Percentiles rank a stretch among this genome's conserved stretches.
phyloP scores from a whole-genome alignment of 768 basidiomycete species.

The Russula virescens region DNA sequence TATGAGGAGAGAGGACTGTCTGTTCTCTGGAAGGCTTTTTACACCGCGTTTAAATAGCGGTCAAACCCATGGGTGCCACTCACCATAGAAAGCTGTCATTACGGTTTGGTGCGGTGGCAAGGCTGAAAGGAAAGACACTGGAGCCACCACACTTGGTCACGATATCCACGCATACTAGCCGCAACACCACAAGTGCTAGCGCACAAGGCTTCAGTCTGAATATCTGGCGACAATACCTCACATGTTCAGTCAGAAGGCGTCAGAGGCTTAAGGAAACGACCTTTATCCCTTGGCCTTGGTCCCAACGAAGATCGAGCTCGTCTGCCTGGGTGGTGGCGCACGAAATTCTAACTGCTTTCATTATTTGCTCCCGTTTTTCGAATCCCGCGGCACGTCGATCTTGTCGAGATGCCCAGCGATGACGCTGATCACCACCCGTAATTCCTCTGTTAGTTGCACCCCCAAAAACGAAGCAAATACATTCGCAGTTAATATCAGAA shows the following conservation, averaged over 20 bases:
- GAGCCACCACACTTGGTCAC: background rate
- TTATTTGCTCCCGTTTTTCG: constrained; percentile 15
- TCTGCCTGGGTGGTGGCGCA: background rate
- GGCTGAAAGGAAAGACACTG: background rate
- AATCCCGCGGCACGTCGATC: constrained; percentile 12
- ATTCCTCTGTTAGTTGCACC: too few relatives aligned
- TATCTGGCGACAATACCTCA: background rate
- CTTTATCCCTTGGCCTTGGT: background rate
- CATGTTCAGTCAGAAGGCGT: background rate
- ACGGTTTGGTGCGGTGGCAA: background rate
- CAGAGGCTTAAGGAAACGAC: background rate
- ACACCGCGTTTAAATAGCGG: background rate
- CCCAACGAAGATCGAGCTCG: background rate
- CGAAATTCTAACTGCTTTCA: background rate
- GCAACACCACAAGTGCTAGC: background rate
- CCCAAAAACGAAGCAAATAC: background rate
- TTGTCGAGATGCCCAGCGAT: background rate
- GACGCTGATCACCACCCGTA: too few relatives aligned
- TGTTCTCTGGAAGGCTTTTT: background rate
- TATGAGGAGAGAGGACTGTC: background rate
- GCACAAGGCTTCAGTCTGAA: background rate
- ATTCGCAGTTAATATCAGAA: background rate
- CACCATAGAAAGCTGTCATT: background rate
- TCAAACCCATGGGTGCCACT: background rate
- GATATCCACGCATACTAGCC: background rate